phyloP scores from a whole-genome alignment of 306 rosid genomes.

The Canavalia gladiata region DNA sequence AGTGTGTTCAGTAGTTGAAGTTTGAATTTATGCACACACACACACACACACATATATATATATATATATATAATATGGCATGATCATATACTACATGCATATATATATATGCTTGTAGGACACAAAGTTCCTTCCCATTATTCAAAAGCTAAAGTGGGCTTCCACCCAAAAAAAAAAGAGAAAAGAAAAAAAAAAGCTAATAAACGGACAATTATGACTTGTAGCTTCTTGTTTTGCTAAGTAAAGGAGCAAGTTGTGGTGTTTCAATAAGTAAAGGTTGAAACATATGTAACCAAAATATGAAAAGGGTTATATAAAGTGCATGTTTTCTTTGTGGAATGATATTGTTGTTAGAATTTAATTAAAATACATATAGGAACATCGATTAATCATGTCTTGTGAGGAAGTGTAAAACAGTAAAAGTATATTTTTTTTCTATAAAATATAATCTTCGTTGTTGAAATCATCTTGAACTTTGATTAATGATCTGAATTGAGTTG shows the following conservation, averaged over 20 bases:
- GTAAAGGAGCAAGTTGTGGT: conserved; percentile 1
- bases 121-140: conserved; percentile 49
- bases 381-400: neutral
- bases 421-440: neutral
- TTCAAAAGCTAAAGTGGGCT: conserved; percentile 42
- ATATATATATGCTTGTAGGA: conserved; percentile 47
- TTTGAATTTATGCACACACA: neutral
- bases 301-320: neutral
- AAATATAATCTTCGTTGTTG: neutral
- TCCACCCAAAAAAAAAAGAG: neutral
- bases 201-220: conserved; percentile 18
- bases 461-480: neutral
- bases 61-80: neutral
- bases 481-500: neutral
- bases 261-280: neutral
- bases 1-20: neutral
- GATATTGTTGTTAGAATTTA: neutral
- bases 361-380: neutral
- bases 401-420: neutral
- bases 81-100: conserved; percentile 41
- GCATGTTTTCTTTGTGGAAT: neutral
- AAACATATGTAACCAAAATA: neutral
- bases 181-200: neutral
- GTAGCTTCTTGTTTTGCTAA: conserved; percentile 38
- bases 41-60: no score